Conservation (phyloP, 108 stramenopile species). For the Schizochytrium sp. region DNA sequence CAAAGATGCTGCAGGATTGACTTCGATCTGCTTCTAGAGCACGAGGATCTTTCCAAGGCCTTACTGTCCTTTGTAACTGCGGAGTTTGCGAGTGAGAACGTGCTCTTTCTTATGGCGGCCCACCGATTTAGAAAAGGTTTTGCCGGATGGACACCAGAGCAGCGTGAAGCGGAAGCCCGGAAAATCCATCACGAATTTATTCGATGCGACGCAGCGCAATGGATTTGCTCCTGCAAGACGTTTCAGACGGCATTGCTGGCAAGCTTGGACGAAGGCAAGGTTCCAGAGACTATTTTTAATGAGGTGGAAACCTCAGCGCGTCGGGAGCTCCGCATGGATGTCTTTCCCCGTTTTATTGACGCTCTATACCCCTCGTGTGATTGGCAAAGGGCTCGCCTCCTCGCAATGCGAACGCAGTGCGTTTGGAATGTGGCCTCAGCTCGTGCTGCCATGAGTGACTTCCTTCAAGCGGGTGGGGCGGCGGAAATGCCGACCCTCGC, state of each 20-base stretch:
- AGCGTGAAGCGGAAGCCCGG: background rate
- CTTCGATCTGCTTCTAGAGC: background rate
- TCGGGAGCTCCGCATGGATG: background rate
- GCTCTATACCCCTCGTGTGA: background rate
- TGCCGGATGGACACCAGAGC: background rate
- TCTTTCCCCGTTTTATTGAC: background rate
- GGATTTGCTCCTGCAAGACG: background rate
- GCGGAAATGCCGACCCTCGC: too few species aligned
- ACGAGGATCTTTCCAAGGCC: background rate
- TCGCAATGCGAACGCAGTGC: background rate
- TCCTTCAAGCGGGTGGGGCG: too few species aligned
- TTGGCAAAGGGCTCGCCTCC: background rate
- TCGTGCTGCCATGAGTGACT: background rate
- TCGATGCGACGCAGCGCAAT: background rate
- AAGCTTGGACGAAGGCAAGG: background rate
- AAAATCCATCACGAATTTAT: background rate
- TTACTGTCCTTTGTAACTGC: background rate
- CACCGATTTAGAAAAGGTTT: background rate
- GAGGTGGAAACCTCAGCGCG: background rate
- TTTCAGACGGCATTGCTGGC: background rate
- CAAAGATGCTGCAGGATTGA: background rate
- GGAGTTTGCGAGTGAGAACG: background rate
- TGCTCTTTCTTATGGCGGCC: background rate
- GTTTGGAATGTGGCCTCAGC: background rate
- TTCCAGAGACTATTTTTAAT: background rate